A percentile compares a stretch with the other conserved stretches of the same genome.
Evolutionary conservation across 2,329 filamentous ascomycete species (phyloP).

Genomic region (Claviceps quebecensis): DNA sequence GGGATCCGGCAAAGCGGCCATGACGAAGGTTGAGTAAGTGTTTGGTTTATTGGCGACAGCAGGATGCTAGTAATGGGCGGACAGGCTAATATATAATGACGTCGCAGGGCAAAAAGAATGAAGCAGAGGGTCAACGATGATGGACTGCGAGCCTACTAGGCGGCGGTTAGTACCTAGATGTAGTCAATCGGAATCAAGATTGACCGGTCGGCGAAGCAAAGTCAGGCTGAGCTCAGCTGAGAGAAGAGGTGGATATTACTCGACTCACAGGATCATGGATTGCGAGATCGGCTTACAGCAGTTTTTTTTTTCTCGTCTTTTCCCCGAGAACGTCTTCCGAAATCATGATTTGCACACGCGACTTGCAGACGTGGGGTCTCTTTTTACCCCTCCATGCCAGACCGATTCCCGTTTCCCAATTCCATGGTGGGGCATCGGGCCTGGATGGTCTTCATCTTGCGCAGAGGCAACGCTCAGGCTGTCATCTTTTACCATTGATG

Average conservation of each 20-base stretch:
- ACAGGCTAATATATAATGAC: background rate
- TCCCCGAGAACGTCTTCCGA: background rate
- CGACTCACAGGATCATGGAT: background rate
- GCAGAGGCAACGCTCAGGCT: background rate
- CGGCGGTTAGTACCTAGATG: background rate
- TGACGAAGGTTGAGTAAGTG: background rate
- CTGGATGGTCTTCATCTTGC: background rate
- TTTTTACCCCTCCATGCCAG: background rate
- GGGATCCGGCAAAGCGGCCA: constrained; percentile 41
- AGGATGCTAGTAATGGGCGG: background rate
- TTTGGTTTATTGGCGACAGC: background rate
- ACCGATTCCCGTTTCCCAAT: background rate
- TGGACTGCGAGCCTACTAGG: background rate
- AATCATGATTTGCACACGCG: background rate
- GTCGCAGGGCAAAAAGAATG: background rate
- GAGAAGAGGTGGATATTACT: background rate
- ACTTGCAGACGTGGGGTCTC: background rate
- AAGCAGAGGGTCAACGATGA: background rate
- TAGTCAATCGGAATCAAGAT: background rate
- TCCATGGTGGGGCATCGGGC: background rate
- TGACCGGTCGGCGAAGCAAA: background rate
- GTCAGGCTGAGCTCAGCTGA: background rate
- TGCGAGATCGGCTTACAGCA: background rate
- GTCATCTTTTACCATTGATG: background rate
- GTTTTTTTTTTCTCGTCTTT: background rate